A percentile compares a stretch with the other conserved stretches of the same genome.
Conservation (phyloP, 176 grass and related monocot genomes). For the Carex kokanica region DNA sequence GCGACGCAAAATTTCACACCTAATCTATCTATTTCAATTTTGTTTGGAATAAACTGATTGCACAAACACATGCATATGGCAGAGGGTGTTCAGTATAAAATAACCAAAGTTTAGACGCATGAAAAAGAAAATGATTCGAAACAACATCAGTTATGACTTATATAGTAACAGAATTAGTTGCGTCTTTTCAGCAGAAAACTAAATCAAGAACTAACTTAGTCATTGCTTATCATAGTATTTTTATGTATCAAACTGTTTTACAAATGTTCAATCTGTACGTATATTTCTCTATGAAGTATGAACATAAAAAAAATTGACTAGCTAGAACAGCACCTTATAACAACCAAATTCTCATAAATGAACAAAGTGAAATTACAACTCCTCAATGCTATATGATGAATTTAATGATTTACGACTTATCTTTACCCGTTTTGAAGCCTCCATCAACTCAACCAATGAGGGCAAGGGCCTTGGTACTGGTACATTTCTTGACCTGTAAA, state of each 20-base stretch:
- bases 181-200: neutral
- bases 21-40: too few species aligned
- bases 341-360: too few species aligned
- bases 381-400: constrained; percentile 30
- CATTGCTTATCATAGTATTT: neutral
- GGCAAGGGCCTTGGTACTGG: constrained; percentile 73
- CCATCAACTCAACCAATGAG: constrained; percentile 50
- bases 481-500: constrained; percentile 86
- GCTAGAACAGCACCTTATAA: too few species aligned
- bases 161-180: neutral
- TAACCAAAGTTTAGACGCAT: neutral
- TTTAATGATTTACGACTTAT: constrained; percentile 26
- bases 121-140: neutral
- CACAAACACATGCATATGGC: neutral
- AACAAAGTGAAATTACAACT: neutral
- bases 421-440: constrained; percentile 65
- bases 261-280: neutral
- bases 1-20: too few species aligned
- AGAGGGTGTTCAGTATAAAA: neutral
- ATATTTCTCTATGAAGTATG: constrained; percentile 5
- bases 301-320: too few species aligned
- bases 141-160: neutral
- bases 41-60: neutral
- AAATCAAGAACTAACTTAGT: neutral
- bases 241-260: neutral